Percentiles rank a stretch among this genome's conserved stretches.
Evolutionary conservation across 352 stramenopile species (phyloP).

Genomic region (Phytophthora macrochlamydospora): DNA sequence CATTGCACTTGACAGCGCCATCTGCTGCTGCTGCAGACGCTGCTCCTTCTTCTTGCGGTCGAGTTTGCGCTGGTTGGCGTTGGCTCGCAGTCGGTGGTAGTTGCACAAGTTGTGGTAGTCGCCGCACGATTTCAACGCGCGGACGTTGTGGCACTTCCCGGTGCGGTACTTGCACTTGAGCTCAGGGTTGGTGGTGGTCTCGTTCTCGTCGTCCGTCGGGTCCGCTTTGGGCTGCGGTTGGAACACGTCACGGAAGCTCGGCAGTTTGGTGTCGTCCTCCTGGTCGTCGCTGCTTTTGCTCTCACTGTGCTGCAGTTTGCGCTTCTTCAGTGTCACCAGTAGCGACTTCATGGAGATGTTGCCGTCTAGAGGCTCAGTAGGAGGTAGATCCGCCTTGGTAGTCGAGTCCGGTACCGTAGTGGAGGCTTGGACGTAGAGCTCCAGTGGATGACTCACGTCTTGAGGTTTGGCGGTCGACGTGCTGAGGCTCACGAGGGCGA

Average conservation of each 20-base stretch:
- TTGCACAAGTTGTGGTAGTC: constrained; percentile 87
- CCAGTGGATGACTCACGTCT: constrained; percentile 24
- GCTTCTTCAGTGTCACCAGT: constrained; percentile 72
- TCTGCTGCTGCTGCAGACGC: constrained; percentile 49
- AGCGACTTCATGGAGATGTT: constrained; percentile 77
- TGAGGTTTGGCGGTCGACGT: constrained; percentile 22
- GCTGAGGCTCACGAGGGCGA: constrained; percentile 73
- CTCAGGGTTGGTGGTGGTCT: constrained; percentile 19
- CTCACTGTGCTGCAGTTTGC: constrained; percentile 36
- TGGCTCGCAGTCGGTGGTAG: constrained; percentile 78
- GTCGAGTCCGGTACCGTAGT: constrained; percentile 2
- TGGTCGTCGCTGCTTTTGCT: constrained; percentile 10
- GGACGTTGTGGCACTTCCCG: constrained; percentile 74
- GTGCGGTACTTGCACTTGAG: constrained; percentile 87
- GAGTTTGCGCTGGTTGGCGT: constrained; percentile 84
- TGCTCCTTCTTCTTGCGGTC: constrained; percentile 86
- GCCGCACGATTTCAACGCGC: constrained; percentile 77
- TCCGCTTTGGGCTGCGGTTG: constrained; percentile 22
- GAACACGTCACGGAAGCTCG: constrained; percentile 74
- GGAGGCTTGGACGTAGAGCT: constrained; percentile 35
- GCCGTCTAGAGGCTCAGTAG: constrained; percentile 22
- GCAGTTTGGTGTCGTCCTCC: constrained; percentile 42
- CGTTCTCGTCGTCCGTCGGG: constrained; percentile 1
- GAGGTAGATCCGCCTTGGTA: constrained; percentile 13
- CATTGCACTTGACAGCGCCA: constrained; percentile 15